These are phyloP conservation scores for Wickerhamiella domercqiae DNA, from an alignment of 805 yeast species.

Conservation along the genomic window DNA sequence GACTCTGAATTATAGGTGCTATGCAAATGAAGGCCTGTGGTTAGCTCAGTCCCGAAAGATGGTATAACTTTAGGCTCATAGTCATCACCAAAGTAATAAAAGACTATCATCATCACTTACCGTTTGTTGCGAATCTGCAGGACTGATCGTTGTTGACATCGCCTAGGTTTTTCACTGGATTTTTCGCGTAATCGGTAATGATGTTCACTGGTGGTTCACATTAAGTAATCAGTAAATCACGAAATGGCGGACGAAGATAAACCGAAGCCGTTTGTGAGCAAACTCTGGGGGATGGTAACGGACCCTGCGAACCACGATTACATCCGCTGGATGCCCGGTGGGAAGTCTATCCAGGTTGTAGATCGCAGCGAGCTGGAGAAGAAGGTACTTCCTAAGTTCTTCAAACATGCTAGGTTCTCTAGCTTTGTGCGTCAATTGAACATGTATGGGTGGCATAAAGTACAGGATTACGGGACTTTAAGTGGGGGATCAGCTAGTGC, in stretches of 20 bases:
- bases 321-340: conserved; percentile 77
- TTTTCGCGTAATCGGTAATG: too few species aligned
- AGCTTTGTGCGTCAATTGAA: conserved; percentile 90
- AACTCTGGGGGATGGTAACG: conserved; percentile 91
- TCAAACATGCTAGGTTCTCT: conserved; percentile 90
- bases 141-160: too few species aligned
- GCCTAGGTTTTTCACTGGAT: too few species aligned
- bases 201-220: too few species aligned
- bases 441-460: conserved; percentile 99
- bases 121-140: conserved; percentile 1
- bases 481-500: conserved; percentile 13
- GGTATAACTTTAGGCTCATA: conserved; percentile 21
- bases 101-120: conserved; percentile 19
- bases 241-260: conserved; percentile 4
- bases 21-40: conserved; percentile 1
- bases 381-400: conserved; percentile 72
- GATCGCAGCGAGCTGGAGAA: conserved; percentile 77
- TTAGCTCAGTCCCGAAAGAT: conserved; percentile 23
- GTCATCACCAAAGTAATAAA: conserved; percentile 17
- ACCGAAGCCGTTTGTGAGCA: conserved; percentile 67
- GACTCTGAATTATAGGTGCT: neutral
- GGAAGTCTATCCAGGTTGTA: conserved; percentile 67
- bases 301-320: conserved; percentile 53
- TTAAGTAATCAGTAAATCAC: neutral
- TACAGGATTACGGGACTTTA: conserved; percentile 69